A percentile compares a stretch with the other conserved stretches of the same genome.
phyloP scores from a whole-genome alignment of 352 stramenopile species.

The Phytophthora megakarya region DNA sequence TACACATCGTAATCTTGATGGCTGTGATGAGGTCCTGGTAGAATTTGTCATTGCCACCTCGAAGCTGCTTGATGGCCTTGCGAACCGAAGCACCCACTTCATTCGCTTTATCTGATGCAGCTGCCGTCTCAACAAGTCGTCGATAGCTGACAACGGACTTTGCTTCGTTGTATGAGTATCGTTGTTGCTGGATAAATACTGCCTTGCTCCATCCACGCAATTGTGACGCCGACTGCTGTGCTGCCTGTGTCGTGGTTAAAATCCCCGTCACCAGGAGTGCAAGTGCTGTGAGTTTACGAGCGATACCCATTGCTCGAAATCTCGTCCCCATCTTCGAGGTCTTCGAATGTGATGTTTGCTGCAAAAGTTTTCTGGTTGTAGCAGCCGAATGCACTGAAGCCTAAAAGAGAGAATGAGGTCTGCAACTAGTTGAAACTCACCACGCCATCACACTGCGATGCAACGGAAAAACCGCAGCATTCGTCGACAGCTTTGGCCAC shows the following conservation, averaged over 20 bases:
- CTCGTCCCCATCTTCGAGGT: constrained; percentile 25
- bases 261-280: constrained; percentile 15
- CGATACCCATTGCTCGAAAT: background rate
- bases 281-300: background rate
- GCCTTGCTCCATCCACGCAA: constrained; percentile 18
- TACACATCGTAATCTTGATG: constrained; percentile 56
- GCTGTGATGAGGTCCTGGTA: constrained; percentile 68
- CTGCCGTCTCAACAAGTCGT: constrained; percentile 21
- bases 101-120: constrained; percentile 48
- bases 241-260: constrained; percentile 6
- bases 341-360: background rate
- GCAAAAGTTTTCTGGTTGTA: constrained; percentile 1
- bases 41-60: constrained; percentile 60
- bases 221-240: constrained; percentile 26
- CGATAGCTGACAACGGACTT: constrained; percentile 14
- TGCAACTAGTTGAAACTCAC: constrained; percentile 19
- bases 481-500: background rate
- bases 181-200: constrained; percentile 8
- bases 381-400: constrained; percentile 18
- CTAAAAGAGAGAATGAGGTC: constrained; percentile 37
- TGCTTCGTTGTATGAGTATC: background rate
- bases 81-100: constrained; percentile 55
- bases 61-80: constrained; percentile 66
- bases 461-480: constrained; percentile 24
- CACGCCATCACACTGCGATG: constrained; percentile 12